phyloP scores from a whole-genome alignment of 345 rosid genomes.

The Pugionium cornutum region DNA sequence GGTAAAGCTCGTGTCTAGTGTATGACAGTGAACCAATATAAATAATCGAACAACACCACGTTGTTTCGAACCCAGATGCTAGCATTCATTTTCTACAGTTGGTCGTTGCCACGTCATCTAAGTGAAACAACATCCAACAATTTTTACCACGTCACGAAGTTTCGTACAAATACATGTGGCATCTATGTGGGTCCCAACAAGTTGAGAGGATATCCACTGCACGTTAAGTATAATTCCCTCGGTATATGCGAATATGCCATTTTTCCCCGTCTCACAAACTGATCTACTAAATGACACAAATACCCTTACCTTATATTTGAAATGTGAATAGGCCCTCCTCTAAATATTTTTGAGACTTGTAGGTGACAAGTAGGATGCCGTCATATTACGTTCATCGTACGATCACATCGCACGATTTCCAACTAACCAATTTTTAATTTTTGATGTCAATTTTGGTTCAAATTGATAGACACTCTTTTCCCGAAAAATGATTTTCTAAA shows the following conservation, averaged over 20 bases:
- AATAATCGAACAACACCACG: constrained; percentile 18
- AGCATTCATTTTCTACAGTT: constrained; percentile 16
- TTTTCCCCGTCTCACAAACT: not conserved
- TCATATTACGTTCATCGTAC: too few relatives aligned
- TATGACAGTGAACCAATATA: not conserved
- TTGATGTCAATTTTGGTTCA: too few relatives aligned
- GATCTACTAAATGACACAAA: not conserved
- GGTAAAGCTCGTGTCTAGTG: constrained; percentile 15
- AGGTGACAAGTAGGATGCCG: too few relatives aligned
- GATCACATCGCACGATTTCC: too few relatives aligned
- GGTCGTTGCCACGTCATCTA: not conserved
- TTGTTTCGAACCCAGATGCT: constrained; percentile 33
- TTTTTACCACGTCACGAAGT: constrained; percentile 25
- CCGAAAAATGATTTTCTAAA: too few relatives aligned
- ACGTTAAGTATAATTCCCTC: constrained; percentile 39
- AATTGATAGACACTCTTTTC: too few relatives aligned
- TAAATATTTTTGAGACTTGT: too few relatives aligned
- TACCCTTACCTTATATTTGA: constrained; percentile 8
- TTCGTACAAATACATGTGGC: constrained; percentile 34
- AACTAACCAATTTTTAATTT: too few relatives aligned
- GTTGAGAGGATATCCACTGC: constrained; percentile 40
- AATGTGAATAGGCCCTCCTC: not conserved
- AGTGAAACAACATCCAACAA: constrained; percentile 19
- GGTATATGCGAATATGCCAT: constrained; percentile 43
- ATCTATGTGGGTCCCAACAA: constrained; percentile 28